These are phyloP conservation scores for Dothiorella sarmentorum DNA, from an alignment of 2,329 filamentous ascomycete genomes.

Conservation along the genomic window DNA sequence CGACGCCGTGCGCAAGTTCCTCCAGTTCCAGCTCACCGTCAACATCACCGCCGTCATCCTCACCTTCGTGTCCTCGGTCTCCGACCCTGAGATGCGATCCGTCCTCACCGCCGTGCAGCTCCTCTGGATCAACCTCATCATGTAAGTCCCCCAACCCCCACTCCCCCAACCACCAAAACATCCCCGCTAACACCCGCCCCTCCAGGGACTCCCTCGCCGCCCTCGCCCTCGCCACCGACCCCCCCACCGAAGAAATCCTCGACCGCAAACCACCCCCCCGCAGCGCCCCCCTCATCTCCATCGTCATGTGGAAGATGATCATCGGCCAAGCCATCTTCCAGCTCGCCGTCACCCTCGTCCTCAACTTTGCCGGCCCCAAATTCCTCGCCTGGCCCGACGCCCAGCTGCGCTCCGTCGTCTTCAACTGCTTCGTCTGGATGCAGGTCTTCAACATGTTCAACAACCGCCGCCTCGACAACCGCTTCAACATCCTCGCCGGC, in stretches of 20 bases:
- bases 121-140: constrained; percentile 92
- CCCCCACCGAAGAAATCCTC: constrained; percentile 74
- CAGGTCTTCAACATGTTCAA: constrained; percentile 99
- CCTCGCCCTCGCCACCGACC: constrained; percentile 80
- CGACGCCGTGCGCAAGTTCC: too few relatives aligned
- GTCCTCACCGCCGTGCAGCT: constrained; percentile 83
- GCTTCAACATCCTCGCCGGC: constrained; percentile 92
- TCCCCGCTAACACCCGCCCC: constrained; percentile 27
- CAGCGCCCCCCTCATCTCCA: constrained; percentile 73
- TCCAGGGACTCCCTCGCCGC: constrained; percentile 69
- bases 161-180: constrained; percentile 46
- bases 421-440: constrained; percentile 99
- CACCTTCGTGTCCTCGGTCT: constrained; percentile 79
- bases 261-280: constrained; percentile 80
- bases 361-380: constrained; percentile 64
- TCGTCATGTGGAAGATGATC: constrained; percentile 72
- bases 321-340: constrained; percentile 79
- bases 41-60: too few relatives aligned
- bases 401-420: constrained; percentile 73
- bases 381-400: constrained; percentile 58
- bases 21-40: too few relatives aligned
- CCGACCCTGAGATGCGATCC: constrained; percentile 66
- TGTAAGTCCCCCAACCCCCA: constrained; percentile 34
- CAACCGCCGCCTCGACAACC: constrained; percentile 90
- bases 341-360: constrained; percentile 64